Evolutionary conservation across 2,329 filamentous ascomycete species (phyloP), one percentile per base, ranked within the genome.

Genomic region (Sporothrix protearum): DNA sequence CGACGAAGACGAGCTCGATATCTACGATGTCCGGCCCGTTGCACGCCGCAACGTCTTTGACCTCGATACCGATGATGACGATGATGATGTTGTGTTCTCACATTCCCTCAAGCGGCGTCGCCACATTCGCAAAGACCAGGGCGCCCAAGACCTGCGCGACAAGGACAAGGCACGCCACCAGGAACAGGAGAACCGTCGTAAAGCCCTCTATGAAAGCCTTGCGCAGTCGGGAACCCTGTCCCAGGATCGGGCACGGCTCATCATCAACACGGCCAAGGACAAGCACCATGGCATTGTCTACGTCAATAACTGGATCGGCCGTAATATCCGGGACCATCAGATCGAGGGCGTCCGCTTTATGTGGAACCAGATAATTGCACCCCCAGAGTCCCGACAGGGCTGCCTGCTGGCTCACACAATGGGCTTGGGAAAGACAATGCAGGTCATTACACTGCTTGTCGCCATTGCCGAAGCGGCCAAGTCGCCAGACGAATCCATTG

Each of bases 391-490:
- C 5, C 84, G 85, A 22, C 89, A 94, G 79, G 94, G 94, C 2
- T 96, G 92, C 77, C 84, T 97, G 14, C 84, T 97, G 25, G 92
- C 94, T 6, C 94, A 97, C 78, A 93, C 92, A 0, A 97, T 97
- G 94, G 94, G 94, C 1, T 82, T 97, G 2, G 94, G 94, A 19
- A 97, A 97, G 82, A 96, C 94, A 0, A 93, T 97, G 90, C 94
- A 97, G 81, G 88, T 93, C 6, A 93, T 97, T 72, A 92, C 93
- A 0, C 82, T 97, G n/a, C 85, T 97, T 6, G 86, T 92, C 19
- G 89, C 92, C 0, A 87, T 97, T 73, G 84, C 89, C 4, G 86
- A 92, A 75, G 88, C 92, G 2, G 85, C 88, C 3, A 78, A 78
- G 25, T 94, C 91, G 0, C 39, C 78, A 0, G 86, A 94, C 70